Conservation (phyloP, 805 yeast genomes). For the Ogataea nakhonphanomensis region DNA sequence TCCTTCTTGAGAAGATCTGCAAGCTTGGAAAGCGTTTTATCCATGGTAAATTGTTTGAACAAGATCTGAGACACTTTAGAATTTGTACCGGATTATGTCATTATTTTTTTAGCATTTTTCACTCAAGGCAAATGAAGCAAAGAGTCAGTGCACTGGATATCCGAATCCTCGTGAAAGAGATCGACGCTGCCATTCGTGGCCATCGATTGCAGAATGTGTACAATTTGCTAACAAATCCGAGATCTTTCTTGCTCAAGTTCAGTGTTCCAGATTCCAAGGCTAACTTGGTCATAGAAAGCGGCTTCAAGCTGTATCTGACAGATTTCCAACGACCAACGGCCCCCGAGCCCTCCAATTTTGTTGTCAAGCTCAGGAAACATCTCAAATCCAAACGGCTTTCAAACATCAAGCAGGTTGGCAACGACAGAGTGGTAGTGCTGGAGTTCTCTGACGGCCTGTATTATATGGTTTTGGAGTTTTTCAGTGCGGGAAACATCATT, state of each 20-base stretch:
- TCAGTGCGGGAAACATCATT: constrained; percentile 90
- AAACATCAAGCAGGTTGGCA: constrained; percentile 65
- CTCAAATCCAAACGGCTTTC: constrained; percentile 76
- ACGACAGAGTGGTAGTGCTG: constrained; percentile 80
- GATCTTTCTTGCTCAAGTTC: constrained; percentile 77
- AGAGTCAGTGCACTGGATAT: constrained; percentile 83
- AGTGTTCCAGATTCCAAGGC: constrained; percentile 79
- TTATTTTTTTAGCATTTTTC: constrained; percentile 1
- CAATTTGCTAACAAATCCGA: constrained; percentile 65
- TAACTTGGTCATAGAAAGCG: constrained; percentile 77
- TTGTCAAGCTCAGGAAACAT: constrained; percentile 80
- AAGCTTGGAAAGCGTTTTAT: constrained; percentile 21
- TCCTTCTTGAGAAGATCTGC: constrained; percentile 24
- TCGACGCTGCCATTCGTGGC: constrained; percentile 52
- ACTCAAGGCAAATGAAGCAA: constrained; percentile 48
- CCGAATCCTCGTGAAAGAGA: constrained; percentile 65
- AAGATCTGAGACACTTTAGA: constrained; percentile 5
- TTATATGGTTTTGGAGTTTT: constrained; percentile 82
- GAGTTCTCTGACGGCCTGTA: constrained; percentile 79
- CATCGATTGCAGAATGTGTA: constrained; percentile 82
- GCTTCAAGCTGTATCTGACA: constrained; percentile 75
- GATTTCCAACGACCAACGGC: constrained; percentile 79
- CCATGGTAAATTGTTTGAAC: constrained; percentile 16
- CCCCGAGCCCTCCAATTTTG: constrained; percentile 81
- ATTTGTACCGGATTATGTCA: constrained; percentile 2